Conservation (phyloP, 208 protist species). For the Leishmania gerbilli region DNA sequence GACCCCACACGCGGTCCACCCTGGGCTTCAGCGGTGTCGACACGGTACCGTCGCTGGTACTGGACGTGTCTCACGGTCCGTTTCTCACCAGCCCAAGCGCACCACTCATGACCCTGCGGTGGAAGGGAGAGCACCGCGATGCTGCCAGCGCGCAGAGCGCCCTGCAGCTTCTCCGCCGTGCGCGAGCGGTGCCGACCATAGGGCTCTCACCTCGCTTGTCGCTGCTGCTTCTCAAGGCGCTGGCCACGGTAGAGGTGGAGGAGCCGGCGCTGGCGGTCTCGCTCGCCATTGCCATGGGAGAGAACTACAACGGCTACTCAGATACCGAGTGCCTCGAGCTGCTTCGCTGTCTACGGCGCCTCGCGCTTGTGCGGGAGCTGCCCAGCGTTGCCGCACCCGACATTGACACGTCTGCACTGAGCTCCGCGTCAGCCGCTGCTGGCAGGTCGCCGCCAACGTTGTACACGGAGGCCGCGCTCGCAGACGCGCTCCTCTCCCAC, state of each 20-base stretch:
- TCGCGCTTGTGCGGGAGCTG: constrained; percentile 67
- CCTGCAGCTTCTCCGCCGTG: constrained; percentile 49
- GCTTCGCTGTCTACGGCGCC: constrained; percentile 77
- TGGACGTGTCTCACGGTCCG: constrained; percentile 74
- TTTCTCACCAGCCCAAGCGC: constrained; percentile 59
- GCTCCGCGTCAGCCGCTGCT: not conserved
- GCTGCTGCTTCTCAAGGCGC: constrained; percentile 66
- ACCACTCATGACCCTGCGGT: constrained; percentile 63
- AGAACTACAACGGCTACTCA: constrained; percentile 72
- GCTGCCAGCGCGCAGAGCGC: constrained; percentile 54
- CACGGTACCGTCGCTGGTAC: constrained; percentile 64
- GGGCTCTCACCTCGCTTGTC: constrained; percentile 61
- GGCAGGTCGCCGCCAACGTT: constrained; percentile 23
- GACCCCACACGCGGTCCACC: constrained; percentile 28
- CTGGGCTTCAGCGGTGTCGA: constrained; percentile 77
- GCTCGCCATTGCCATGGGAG: constrained; percentile 71
- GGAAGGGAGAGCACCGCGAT: constrained; percentile 72
- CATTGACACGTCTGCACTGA: constrained; percentile 20
- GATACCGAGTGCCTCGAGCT: constrained; percentile 72
- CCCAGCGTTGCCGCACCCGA: constrained; percentile 35
- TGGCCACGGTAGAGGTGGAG: constrained; percentile 72
- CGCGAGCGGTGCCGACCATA: constrained; percentile 46
- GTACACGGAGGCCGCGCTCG: constrained; percentile 52
- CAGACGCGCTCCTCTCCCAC: constrained; percentile 43
- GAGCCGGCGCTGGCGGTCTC: constrained; percentile 73